A percentile compares a stretch with the other conserved stretches of the same genome.
These are phyloP conservation scores for Suhomyces prunicola DNA, from an alignment of 805 yeast species.

Conservation along the genomic window DNA sequence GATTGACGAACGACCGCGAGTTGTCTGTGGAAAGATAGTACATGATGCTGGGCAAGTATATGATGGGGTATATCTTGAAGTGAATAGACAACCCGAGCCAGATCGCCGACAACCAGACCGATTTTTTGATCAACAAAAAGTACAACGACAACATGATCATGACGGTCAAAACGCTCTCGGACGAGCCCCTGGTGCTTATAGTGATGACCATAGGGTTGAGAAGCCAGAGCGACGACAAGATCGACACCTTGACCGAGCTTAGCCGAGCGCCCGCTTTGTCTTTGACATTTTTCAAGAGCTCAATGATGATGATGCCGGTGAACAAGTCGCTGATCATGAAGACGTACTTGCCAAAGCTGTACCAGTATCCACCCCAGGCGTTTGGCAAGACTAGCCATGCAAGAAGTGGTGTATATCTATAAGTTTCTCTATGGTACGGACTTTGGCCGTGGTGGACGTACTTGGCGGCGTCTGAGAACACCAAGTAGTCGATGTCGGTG, in stretches of 20 bases:
- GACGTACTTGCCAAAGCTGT: constrained; percentile 71
- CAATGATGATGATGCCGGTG: constrained; percentile 60
- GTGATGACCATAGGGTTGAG: constrained; percentile 94
- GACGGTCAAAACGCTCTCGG: constrained; percentile 85
- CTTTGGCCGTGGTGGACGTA: constrained; percentile 59
- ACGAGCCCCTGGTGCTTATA: constrained; percentile 88
- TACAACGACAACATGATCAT: constrained; percentile 61
- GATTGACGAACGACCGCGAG: constrained; percentile 14
- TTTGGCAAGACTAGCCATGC: constrained; percentile 83
- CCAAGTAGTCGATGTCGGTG: constrained; percentile 93
- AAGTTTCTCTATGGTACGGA: constrained; percentile 84
- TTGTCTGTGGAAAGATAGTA: constrained; percentile 35
- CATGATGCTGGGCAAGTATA: constrained; percentile 74
- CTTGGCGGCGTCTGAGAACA: constrained; percentile 87
- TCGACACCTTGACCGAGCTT: constrained; percentile 26
- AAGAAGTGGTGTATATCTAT: constrained; percentile 87
- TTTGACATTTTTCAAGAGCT: constrained; percentile 28
- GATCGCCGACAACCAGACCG: constrained; percentile 33
- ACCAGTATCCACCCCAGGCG: constrained; percentile 37
- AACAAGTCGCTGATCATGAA: constrained; percentile 76
- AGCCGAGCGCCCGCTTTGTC: constrained; percentile 23
- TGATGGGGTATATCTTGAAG: constrained; percentile 87
- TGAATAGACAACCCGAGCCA: constrained; percentile 79
- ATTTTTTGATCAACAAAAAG: constrained; percentile 32
- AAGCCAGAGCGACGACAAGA: constrained; percentile 69